Conservation (phyloP, 2,329 filamentous ascomycete genomes). For the Ceratocystis variospora region DNA sequence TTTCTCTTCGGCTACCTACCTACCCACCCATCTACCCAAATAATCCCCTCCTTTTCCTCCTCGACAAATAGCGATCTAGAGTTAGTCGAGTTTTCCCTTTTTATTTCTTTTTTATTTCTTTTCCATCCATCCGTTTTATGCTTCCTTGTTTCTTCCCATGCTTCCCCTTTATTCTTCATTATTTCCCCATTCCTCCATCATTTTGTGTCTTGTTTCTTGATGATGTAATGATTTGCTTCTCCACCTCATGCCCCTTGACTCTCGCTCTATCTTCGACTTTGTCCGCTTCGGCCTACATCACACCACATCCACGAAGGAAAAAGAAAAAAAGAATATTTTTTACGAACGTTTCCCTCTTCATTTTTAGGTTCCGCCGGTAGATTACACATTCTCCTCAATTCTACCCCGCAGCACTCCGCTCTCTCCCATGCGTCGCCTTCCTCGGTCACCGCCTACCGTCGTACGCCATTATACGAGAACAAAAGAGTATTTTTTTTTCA, state of each 20-base stretch:
- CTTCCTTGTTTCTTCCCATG: background rate
- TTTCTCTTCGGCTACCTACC: conserved; percentile 2
- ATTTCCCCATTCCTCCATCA: background rate
- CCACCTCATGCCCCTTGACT: background rate
- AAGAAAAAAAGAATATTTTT: conserved; percentile 46
- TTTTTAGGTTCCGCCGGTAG: conserved; percentile 91
- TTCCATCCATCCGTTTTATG: background rate
- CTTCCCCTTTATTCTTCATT: background rate
- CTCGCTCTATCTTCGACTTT: background rate
- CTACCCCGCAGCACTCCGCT: background rate
- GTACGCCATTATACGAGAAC: background rate
- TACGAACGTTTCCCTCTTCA: conserved; percentile 52
- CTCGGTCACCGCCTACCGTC: background rate
- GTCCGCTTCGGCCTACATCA: background rate
- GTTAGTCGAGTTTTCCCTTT: background rate
- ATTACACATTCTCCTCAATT: conserved; percentile 21
- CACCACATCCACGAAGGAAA: background rate
- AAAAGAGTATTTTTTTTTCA: background rate
- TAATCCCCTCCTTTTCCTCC: background rate
- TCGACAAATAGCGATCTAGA: background rate
- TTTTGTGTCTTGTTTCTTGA: conserved; percentile 3
- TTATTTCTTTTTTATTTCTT: background rate
- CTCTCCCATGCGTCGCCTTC: background rate
- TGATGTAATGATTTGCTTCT: conserved; percentile 1
- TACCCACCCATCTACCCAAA: background rate